Conservation (phyloP, 148 eudicot genomes). For the Fagopyrum esculentum region DNA sequence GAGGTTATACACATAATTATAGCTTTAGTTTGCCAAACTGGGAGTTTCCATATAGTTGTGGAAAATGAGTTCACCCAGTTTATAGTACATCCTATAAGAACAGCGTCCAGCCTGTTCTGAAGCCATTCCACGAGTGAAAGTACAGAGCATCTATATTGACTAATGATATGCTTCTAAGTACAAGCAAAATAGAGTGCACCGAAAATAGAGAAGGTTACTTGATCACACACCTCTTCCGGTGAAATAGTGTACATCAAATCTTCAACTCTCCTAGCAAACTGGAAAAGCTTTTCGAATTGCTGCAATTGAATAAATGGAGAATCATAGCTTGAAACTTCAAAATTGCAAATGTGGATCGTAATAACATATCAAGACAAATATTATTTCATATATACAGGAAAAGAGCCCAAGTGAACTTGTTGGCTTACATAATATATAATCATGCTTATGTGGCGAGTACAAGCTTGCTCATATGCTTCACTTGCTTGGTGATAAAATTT, state of each 20-base stretch:
- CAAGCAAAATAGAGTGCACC: neutral
- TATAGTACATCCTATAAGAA: neutral
- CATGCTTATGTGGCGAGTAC: slow-evolving; percentile 81
- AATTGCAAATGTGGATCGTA: neutral
- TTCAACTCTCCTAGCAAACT: slow-evolving; percentile 85
- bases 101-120: neutral
- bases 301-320: slow-evolving; percentile 25
- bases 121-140: neutral
- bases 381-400: neutral
- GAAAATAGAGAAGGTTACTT: neutral
- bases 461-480: slow-evolving; percentile 93
- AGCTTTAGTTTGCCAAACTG: neutral
- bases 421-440: slow-evolving; percentile 77
- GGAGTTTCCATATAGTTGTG: neutral
- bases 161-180: neutral
- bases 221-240: slow-evolving; percentile 74
- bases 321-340: neutral
- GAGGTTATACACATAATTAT: neutral
- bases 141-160: neutral
- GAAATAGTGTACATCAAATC: slow-evolving; percentile 73
- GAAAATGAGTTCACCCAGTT: neutral
- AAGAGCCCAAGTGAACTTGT: slow-evolving; percentile 7
- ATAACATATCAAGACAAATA: neutral
- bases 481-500: slow-evolving; percentile 98
- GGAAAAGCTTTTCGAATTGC: slow-evolving; percentile 97